Base-by-base conservation (phyloP, 2,329 filamentous ascomycete genomes). In the Lachnellula cervina region DNA sequence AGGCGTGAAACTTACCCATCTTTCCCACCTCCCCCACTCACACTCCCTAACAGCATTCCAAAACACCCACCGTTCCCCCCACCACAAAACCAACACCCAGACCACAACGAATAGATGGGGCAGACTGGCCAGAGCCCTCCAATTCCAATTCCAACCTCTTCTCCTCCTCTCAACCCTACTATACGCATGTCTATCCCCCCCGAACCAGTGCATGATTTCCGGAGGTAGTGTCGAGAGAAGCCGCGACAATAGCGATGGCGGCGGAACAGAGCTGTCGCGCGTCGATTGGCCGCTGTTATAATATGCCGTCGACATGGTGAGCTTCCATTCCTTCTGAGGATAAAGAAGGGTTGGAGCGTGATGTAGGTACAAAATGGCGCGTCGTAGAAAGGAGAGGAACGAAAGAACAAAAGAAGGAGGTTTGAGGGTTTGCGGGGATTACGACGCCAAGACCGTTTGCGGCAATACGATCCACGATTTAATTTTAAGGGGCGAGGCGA, bases 1-100 rank as follows among this genome's bases (percentile, higher is more conserved):
- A 35, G 55, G 48, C 43, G 51, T 38, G 5, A 21, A 43, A 66
- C 82, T 68, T 78, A 96, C 91, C 92, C 94, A 99, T 72, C 83
- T 80, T 76, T 99, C 94, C 94, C 94, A 99, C 42, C 81, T 81
- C 37, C 82, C 79, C 94, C 94, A 99, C 53, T 81, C 75, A 72
- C 94, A 99, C 51, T 76, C 78, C 54, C 81, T 76, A 16, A 96
- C 82, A 57, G 81, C 84, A 60, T 81, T 82, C 52, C 80, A 77
- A 71, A 95, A 97, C 37, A 87, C 80, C 72, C 82, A 88, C 57
- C 88, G 79, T 75, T 99, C 94, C 1, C 93, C 91, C 84, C 89
- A 94, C 62, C 94, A 82, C 59, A 99, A 67, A 19, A 88, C 79
- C 21, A 89, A 70, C 42, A 91, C 66, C 93, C 94, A 99, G 46